phyloP scores from a whole-genome alignment of 129 eudicot species.

The Cynara cardunculus region DNA sequence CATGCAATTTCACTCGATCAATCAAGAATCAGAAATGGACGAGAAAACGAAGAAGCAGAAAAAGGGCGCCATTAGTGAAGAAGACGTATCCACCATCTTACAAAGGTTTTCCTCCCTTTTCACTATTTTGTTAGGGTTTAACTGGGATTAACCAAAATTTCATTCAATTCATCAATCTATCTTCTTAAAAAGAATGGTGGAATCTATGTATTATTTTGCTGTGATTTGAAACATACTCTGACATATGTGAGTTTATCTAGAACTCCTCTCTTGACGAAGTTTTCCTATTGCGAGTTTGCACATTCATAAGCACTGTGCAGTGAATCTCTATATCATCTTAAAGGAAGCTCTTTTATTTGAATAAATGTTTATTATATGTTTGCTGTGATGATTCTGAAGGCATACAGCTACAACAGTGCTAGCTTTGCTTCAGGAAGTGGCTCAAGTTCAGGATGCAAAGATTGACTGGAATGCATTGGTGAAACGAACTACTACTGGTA shows the following conservation, averaged over 20 bases:
- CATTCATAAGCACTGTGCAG: background rate
- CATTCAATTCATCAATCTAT: background rate
- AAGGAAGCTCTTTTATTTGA: background rate
- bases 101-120: constrained; percentile 39
- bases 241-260: background rate
- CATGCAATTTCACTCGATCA: constrained; percentile 5
- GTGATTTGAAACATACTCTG: background rate
- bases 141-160: background rate
- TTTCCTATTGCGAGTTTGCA: background rate
- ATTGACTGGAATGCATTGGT: constrained; percentile 73
- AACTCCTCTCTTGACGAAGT: background rate
- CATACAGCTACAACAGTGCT: constrained; percentile 63
- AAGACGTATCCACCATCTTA: constrained; percentile 49
- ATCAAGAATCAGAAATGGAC: constrained; percentile 32
- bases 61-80: constrained; percentile 58
- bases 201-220: background rate
- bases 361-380: background rate
- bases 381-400: constrained; percentile 37
- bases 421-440: constrained; percentile 76
- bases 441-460: constrained; percentile 45
- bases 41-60: constrained; percentile 41
- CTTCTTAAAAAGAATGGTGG: background rate
- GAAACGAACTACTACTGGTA: constrained; percentile 66
- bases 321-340: background rate
- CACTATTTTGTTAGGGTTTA: background rate